These are phyloP conservation scores for Effrenium voratum DNA, from an alignment of 73 alveolate species.

Conservation along the genomic window DNA sequence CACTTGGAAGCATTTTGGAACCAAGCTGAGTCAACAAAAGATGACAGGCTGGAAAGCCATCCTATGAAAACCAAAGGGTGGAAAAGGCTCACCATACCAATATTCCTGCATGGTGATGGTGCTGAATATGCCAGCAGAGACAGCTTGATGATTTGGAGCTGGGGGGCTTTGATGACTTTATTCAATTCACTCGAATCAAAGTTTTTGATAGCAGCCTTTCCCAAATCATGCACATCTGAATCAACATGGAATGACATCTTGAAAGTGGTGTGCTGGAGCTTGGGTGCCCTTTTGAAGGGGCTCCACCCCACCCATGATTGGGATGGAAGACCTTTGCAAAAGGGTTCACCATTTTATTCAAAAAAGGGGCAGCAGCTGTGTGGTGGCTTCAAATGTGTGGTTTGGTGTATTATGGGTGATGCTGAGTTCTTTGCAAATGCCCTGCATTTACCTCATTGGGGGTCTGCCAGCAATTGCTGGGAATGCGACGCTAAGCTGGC, in stretches of 20 bases:
- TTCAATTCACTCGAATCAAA: not conserved
- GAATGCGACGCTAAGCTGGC: not conserved
- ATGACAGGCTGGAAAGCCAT: not conserved
- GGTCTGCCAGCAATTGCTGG: not conserved
- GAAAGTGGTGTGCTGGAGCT: conserved; percentile 19
- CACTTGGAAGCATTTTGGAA: conserved; percentile 14
- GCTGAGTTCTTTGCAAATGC: not conserved
- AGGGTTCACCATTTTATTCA: too few relatives aligned
- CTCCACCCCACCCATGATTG: not conserved
- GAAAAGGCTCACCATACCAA: not conserved
- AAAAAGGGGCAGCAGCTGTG: not conserved
- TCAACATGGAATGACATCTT: not conserved
- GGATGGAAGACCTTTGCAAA: conserved; percentile 12
- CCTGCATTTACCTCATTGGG: not conserved
- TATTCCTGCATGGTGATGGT: conserved; percentile 59
- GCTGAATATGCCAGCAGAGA: not conserved
- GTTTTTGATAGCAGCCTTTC: not conserved
- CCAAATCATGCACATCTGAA: not conserved
- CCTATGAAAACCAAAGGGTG: not conserved
- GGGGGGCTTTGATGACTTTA: not conserved
- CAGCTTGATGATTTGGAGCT: not conserved
- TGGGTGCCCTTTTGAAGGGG: conserved; percentile 11
- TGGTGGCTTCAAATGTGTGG: not conserved
- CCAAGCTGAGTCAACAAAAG: not conserved
- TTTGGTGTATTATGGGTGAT: conserved; percentile 31